Evolutionary conservation across 1,284 basidiomycete species (phyloP).

Genomic region (Ceratobasidium sp.): DNA sequence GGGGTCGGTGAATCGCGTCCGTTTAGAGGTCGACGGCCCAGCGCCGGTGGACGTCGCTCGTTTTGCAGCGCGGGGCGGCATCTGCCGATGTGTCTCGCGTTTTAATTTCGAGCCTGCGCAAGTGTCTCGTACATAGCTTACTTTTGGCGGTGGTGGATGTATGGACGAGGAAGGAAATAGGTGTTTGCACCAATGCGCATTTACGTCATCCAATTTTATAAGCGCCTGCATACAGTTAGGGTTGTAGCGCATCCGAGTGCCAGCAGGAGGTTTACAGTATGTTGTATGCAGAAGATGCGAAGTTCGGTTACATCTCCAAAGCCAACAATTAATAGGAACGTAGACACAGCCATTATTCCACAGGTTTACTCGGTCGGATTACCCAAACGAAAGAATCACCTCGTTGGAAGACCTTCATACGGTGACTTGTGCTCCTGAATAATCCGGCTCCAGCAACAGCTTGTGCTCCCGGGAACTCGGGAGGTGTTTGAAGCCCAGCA

Average conservation of each 20-base stretch:
- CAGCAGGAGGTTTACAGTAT: not conserved
- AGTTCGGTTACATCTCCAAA: too few species aligned
- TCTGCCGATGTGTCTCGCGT: not conserved
- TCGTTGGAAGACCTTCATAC: slow-evolving; percentile 5
- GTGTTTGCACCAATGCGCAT: not conserved
- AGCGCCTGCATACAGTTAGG: slow-evolving; percentile 5
- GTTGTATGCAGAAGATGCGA: too few species aligned
- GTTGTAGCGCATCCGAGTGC: not conserved
- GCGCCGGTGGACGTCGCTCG: slow-evolving; percentile 30
- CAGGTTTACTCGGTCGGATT: not conserved
- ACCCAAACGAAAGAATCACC: slow-evolving; percentile 17
- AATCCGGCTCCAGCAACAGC: slow-evolving; percentile 1
- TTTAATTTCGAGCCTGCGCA: too few species aligned
- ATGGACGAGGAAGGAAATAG: too few species aligned
- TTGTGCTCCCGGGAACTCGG: not conserved
- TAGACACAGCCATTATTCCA: too few species aligned
- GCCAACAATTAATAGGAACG: too few species aligned
- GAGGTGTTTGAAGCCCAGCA: too few species aligned
- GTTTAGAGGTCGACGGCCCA: slow-evolving; percentile 39
- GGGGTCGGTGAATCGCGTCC: slow-evolving; percentile 39
- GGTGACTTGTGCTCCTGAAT: not conserved
- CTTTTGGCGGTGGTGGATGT: too few species aligned
- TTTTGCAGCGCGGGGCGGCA: slow-evolving; percentile 28
- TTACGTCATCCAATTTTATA: not conserved
- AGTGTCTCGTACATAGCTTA: too few species aligned